Percentiles rank a stretch among this genome's conserved stretches.
These are phyloP conservation scores for Marchantia polymorpha DNA, from an alignment of 225 moss, liverwort and hornwort genomes.

Conservation along the genomic window DNA sequence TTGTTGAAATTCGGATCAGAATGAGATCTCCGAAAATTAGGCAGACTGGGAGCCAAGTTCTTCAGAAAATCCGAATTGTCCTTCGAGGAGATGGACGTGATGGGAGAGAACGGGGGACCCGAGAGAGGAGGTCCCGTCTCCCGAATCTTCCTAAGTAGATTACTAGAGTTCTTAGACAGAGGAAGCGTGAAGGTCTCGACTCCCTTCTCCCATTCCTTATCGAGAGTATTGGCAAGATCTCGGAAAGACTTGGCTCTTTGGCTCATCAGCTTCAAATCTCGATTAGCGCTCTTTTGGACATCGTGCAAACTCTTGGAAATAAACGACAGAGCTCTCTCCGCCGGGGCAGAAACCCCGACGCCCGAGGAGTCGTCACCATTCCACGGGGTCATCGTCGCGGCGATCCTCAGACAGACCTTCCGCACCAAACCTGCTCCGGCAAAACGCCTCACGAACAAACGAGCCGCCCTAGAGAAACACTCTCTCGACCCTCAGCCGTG, in stretches of 20 bases:
- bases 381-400: conserved; percentile 28
- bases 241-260: conserved; percentile 83
- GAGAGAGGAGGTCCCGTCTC: conserved; percentile 63
- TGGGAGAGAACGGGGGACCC: conserved; percentile 53
- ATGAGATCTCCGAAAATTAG: conserved; percentile 75
- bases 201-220: conserved; percentile 88
- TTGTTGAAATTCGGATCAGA: conserved; percentile 79
- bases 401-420: background rate
- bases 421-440: background rate
- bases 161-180: conserved; percentile 69
- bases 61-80: conserved; percentile 76
- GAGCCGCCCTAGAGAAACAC: background rate
- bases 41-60: conserved; percentile 73
- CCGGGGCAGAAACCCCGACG: conserved; percentile 48
- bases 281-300: conserved; percentile 92
- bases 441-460: background rate
- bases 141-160: conserved; percentile 70
- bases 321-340: conserved; percentile 82
- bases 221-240: conserved; percentile 79
- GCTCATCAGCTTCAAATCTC: conserved; percentile 82
- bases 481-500: background rate
- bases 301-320: conserved; percentile 86
- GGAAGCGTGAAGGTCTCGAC: conserved; percentile 70
- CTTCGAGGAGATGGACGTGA: conserved; percentile 32
- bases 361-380: conserved; percentile 24